phyloP scores from a whole-genome alignment of 257 asterid species.

The Anisodus tanguticus region DNA sequence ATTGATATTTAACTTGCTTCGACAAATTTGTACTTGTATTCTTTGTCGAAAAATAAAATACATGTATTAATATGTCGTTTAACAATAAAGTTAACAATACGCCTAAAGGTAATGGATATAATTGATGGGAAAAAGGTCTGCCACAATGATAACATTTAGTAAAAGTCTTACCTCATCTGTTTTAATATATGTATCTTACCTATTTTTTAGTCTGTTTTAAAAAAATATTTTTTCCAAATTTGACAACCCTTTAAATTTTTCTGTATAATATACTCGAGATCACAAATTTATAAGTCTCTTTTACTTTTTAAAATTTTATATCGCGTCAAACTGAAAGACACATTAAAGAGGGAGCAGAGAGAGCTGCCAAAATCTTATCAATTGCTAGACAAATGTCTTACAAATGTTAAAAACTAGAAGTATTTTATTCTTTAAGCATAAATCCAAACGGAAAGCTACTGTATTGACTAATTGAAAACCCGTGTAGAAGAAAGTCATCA shows the following conservation, averaged over 20 bases:
- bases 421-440: background rate
- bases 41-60: no score
- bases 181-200: no score
- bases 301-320: no score
- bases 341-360: background rate
- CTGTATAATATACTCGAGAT: no score
- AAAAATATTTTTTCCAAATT: no score
- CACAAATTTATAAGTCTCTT: no score
- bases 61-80: background rate
- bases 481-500: background rate
- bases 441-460: background rate
- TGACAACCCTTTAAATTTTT: no score
- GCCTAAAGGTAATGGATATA: no score
- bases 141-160: background rate
- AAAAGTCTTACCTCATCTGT: no score
- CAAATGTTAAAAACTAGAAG: background rate
- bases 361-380: background rate
- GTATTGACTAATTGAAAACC: background rate
- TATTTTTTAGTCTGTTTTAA: no score
- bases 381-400: background rate
- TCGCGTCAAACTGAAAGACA: no score
- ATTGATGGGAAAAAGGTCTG: background rate
- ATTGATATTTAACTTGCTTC: background rate
- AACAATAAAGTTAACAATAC: background rate
- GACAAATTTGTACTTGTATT: no score